These are phyloP conservation scores for Fusarium cicatricum DNA, from an alignment of 2,329 filamentous ascomycete species.

Conservation along the genomic window DNA sequence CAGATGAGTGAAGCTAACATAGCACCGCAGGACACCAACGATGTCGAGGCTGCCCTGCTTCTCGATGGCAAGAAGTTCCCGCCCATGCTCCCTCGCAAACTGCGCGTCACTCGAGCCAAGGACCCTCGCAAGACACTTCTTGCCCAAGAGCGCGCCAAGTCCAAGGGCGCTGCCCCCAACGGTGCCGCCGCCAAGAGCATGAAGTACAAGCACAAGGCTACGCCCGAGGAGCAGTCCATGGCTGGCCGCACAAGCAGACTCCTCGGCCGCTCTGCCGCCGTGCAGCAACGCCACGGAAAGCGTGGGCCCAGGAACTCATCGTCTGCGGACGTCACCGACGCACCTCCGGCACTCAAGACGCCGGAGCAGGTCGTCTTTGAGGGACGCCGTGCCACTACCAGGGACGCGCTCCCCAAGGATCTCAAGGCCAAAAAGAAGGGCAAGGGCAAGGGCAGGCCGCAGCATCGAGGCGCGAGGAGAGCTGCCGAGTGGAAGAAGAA, in stretches of 20 bases:
- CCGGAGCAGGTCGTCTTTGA: slow-evolving; percentile 83
- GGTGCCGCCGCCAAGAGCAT: slow-evolving; percentile 52
- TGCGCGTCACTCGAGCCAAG: slow-evolving; percentile 89
- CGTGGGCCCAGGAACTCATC: slow-evolving; percentile 28
- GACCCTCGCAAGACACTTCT: slow-evolving; percentile 68
- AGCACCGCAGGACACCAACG: slow-evolving; percentile 73
- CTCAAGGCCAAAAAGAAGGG: slow-evolving; percentile 66
- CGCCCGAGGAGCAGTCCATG: slow-evolving; percentile 73
- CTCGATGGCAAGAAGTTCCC: slow-evolving; percentile 92
- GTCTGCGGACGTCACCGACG: slow-evolving; percentile 27
- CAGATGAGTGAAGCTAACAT: slow-evolving; percentile 8
- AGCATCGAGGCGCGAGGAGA: slow-evolving; percentile 50
- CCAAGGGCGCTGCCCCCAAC: slow-evolving; percentile 48
- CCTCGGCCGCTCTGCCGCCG: slow-evolving; percentile 73
- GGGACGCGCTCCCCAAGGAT: slow-evolving; percentile 70
- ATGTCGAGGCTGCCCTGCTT: slow-evolving; percentile 89
- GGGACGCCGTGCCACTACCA: slow-evolving; percentile 75
- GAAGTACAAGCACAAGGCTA: slow-evolving; percentile 74
- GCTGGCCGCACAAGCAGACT: slow-evolving; percentile 79
- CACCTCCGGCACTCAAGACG: slow-evolving; percentile 53
- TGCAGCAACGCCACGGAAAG: slow-evolving; percentile 51
- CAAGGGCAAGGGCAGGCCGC: slow-evolving; percentile 57
- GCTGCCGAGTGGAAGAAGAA: slow-evolving; percentile 58
- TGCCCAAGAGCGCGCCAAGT: slow-evolving; percentile 50
- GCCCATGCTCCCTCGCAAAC: slow-evolving; percentile 86